A percentile compares a stretch with the other conserved stretches of the same genome.
Conservation (phyloP, 2,329 filamentous ascomycete genomes). For the Botrytis hyacinthi region DNA sequence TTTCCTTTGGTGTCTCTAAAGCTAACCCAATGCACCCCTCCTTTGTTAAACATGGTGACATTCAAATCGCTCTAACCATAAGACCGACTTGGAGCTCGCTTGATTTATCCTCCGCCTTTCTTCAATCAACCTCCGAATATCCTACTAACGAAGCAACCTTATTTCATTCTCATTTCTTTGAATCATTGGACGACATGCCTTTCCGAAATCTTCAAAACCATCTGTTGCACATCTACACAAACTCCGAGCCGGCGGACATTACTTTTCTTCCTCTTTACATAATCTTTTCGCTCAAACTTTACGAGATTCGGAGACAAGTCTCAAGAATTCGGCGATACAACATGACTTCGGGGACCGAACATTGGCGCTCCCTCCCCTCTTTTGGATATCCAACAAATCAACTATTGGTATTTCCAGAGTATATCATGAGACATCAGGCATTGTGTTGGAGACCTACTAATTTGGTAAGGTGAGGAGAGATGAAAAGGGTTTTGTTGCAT, state of each 20-base stretch:
- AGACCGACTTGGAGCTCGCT: background rate
- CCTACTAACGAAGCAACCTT: background rate
- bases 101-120: background rate
- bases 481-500: background rate
- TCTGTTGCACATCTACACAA: background rate
- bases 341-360: background rate
- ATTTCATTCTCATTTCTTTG: background rate
- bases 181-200: background rate
- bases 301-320: background rate
- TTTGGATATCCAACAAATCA: background rate
- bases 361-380: background rate
- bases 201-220: background rate
- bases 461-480: background rate
- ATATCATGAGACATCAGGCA: background rate
- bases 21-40: background rate
- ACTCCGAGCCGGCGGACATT: background rate
- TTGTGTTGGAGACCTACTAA: background rate
- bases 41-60: background rate
- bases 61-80: background rate
- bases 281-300: background rate
- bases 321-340: background rate
- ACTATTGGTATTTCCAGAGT: background rate
- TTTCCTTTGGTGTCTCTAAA: background rate
- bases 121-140: background rate
- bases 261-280: background rate